These are phyloP conservation scores for Saccharomycopsis fodiens DNA, from an alignment of 805 yeast genomes.

Conservation along the genomic window DNA sequence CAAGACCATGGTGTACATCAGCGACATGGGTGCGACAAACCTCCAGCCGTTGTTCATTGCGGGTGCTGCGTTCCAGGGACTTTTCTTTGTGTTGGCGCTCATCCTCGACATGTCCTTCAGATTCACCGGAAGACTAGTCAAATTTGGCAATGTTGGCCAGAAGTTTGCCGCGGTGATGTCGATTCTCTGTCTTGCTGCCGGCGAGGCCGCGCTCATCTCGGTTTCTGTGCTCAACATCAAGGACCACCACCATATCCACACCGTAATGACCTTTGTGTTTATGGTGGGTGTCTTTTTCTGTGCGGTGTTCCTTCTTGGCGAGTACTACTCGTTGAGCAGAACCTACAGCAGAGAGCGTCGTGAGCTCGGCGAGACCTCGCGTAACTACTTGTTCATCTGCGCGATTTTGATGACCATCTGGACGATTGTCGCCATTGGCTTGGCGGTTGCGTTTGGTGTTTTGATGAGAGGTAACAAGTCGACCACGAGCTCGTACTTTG, in stretches of 20 bases:
- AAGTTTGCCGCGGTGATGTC: slow-evolving; percentile 35
- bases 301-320: slow-evolving; percentile 35
- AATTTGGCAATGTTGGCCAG: slow-evolving; percentile 39
- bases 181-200: slow-evolving; percentile 38
- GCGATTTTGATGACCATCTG: slow-evolving; percentile 52
- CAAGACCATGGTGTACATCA: slow-evolving; percentile 59
- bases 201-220: slow-evolving; percentile 66
- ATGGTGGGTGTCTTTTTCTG: slow-evolving; percentile 57
- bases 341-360: slow-evolving; percentile 27
- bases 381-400: slow-evolving; percentile 19
- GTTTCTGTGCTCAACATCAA: slow-evolving; percentile 69
- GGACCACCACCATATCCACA: slow-evolving; percentile 36
- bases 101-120: slow-evolving; percentile 58
- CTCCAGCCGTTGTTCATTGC: slow-evolving; percentile 78
- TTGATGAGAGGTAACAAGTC: slow-evolving; percentile 28
- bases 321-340: slow-evolving; percentile 40
- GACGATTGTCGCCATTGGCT: slow-evolving; percentile 55
- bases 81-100: slow-evolving; percentile 59
- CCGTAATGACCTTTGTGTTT: slow-evolving; percentile 66
- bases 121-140: slow-evolving; percentile 46
- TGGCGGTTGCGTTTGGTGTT: slow-evolving; percentile 65
- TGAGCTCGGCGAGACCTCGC: not conserved
- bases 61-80: slow-evolving; percentile 70
- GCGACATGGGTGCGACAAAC: slow-evolving; percentile 84
- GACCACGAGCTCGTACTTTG: slow-evolving; percentile 53